phyloP scores from a whole-genome alignment of 2,329 filamentous ascomycete species.

The Aspergillus sp. region DNA sequence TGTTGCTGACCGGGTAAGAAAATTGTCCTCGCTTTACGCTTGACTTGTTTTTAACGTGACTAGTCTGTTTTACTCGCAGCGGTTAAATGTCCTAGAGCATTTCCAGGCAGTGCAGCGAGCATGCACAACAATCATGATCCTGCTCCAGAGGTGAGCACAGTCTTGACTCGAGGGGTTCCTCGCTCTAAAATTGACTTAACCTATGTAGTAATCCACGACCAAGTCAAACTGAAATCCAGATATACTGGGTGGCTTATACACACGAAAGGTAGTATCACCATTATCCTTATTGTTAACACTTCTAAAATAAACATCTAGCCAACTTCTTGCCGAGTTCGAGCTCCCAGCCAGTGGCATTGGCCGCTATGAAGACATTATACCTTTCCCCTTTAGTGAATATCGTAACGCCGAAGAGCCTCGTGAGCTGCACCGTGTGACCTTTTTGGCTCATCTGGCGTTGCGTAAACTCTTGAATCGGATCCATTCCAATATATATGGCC shows the following conservation, averaged over 20 bases:
- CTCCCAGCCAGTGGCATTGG: neutral
- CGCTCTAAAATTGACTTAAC: neutral
- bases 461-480: neutral
- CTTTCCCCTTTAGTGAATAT: constrained; percentile 5
- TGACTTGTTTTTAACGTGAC: neutral
- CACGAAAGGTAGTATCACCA: neutral
- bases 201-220: neutral
- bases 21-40: neutral
- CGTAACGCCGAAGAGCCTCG: neutral
- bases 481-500: neutral
- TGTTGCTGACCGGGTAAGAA: neutral
- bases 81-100: neutral
- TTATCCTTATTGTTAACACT: neutral
- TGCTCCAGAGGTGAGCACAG: neutral
- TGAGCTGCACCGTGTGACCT: neutral
- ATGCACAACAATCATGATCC: constrained; percentile 3
- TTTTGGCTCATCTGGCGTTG: neutral
- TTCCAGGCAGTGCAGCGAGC: constrained; percentile 2
- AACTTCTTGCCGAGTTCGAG: constrained; percentile 1
- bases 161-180: neutral
- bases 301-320: neutral
- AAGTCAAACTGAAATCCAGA: neutral
- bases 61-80: constrained; percentile 1
- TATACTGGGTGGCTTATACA: neutral
- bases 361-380: constrained; percentile 1